Base-by-base conservation (phyloP, 257 asterid genomes). In the Primulina eburnea region DNA sequence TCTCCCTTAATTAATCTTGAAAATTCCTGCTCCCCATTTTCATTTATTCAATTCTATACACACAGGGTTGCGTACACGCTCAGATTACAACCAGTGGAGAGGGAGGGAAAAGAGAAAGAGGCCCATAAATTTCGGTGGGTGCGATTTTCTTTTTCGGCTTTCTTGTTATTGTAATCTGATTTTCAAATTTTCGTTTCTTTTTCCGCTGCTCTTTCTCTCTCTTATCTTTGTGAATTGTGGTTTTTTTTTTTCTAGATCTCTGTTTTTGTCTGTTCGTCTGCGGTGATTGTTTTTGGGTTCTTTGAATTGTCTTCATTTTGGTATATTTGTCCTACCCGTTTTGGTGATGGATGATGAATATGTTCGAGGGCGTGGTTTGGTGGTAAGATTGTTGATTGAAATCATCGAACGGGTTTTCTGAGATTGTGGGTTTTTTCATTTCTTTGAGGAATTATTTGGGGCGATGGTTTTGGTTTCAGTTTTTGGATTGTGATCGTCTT, bases 101-200 rank as follows among this genome's bases (percentile, higher is more conserved):
- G 76, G 76, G 72, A 73, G 71, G 74, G 64, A 64, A 43, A 78
- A 26, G 26, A 57, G 37, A 71, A 56, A 71, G 77, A 71, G 76
- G 67, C 77, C 82, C 88, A 73, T 81, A 75, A 78, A 62, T 81
- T 81, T 78, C 86, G 88, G 86, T 78, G 77, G 24, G 84, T 82
- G 71, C 60, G 69, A 71, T 72, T 69, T 30, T 79, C 37, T 77
- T 73, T 56, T 52, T 55, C 69, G 80, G 58, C 75, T 74, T 60
- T 73, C 35, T 43, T 38, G 24, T 62, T 17, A 37, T 70, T 33
- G 68, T 71, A 62, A 70, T 80, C 21, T 55, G 73, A 69, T 14
- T 50, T 16, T 50, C 56, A 16, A 50, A 16, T 14, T 67, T 75
- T 35, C 38, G 61, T 38, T 30, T 61, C 64, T 57, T 35, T 67